phyloP scores from a whole-genome alignment of 805 yeast genomes.

The Metschnikowia baotianmanensis region DNA sequence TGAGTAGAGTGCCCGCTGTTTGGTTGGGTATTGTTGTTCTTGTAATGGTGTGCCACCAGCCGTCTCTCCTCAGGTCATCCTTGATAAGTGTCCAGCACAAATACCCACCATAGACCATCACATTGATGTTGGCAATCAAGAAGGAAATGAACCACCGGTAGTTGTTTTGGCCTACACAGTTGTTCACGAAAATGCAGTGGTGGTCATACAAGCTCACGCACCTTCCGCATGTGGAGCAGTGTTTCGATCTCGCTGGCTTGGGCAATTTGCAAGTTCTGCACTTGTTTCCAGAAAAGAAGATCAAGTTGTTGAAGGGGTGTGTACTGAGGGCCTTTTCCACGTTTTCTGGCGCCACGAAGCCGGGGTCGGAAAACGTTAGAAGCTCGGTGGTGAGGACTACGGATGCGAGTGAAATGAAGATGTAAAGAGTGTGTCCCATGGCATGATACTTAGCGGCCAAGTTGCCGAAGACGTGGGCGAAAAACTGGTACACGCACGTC shows the following conservation, averaged over 20 bases:
- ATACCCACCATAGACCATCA: constrained; percentile 42
- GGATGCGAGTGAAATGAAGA: constrained; percentile 29
- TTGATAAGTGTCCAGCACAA: constrained; percentile 29
- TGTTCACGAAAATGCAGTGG: constrained; percentile 66
- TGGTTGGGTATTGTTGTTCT: constrained; percentile 32
- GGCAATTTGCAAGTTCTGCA: constrained; percentile 48
- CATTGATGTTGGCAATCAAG: constrained; percentile 40
- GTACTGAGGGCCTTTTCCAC: constrained; percentile 10
- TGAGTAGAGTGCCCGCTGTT: constrained; percentile 41
- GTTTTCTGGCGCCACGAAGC: constrained; percentile 24
- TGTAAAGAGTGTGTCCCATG: constrained; percentile 18
- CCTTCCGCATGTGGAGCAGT: constrained; percentile 57
- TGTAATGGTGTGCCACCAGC: constrained; percentile 24
- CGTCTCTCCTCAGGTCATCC: constrained; percentile 4
- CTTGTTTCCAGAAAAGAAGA: constrained; percentile 46
- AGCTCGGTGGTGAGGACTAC: constrained; percentile 36
- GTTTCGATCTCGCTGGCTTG: constrained; percentile 64
- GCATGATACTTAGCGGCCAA: constrained; percentile 9
- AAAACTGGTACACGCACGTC: constrained; percentile 32
- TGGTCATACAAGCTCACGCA: constrained; percentile 55
- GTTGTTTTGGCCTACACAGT: constrained; percentile 71
- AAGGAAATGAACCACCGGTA: constrained; percentile 59
- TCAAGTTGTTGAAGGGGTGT: constrained; percentile 47
- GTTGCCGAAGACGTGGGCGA: constrained; percentile 26
- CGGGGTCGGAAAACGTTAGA: constrained; percentile 46